phyloP scores from a whole-genome alignment of 148 eudicot species.

The Salicornia ramosissima region DNA sequence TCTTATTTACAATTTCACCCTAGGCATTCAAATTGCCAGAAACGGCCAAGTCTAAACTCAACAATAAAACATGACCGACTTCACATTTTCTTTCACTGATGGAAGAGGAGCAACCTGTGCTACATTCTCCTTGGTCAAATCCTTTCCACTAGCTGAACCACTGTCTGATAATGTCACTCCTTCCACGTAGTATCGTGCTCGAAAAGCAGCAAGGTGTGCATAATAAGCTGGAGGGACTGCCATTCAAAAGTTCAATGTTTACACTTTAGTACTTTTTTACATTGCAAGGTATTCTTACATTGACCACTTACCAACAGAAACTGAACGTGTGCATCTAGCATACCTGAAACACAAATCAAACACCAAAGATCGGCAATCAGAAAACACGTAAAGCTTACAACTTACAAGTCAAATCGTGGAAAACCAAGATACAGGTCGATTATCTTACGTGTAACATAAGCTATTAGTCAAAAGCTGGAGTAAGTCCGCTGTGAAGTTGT shows the following conservation, averaged over 20 bases:
- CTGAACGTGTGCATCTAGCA: constrained; percentile 89
- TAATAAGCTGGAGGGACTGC: constrained; percentile 87
- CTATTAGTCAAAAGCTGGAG: constrained; percentile 60
- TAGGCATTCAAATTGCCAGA: no score
- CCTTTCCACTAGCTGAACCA: constrained; percentile 34
- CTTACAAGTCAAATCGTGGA: background rate
- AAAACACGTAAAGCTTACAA: background rate
- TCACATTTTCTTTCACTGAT: constrained; percentile 41
- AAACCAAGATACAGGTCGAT: background rate
- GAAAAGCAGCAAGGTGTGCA: constrained; percentile 74
- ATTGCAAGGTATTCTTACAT: no score
- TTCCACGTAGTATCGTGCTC: constrained; percentile 74
- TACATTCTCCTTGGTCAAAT: constrained; percentile 26
- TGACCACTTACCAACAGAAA: constrained; percentile 76
- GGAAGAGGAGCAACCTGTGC: constrained; percentile 39
- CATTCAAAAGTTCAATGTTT: background rate
- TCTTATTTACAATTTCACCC: no score
- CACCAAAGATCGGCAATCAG: background rate
- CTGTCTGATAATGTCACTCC: constrained; percentile 35
- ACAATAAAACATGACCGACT: constrained; percentile 70
- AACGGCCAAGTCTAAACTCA: no score
- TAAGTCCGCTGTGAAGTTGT: constrained; percentile 53
- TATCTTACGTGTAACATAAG: constrained; percentile 69
- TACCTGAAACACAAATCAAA: constrained; percentile 36
- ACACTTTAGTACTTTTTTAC: no score